Evolutionary conservation across 164 flowering plant species (phyloP), one percentile per base, ranked within the genome.

Genomic region (Cinnamomum chago): DNA sequence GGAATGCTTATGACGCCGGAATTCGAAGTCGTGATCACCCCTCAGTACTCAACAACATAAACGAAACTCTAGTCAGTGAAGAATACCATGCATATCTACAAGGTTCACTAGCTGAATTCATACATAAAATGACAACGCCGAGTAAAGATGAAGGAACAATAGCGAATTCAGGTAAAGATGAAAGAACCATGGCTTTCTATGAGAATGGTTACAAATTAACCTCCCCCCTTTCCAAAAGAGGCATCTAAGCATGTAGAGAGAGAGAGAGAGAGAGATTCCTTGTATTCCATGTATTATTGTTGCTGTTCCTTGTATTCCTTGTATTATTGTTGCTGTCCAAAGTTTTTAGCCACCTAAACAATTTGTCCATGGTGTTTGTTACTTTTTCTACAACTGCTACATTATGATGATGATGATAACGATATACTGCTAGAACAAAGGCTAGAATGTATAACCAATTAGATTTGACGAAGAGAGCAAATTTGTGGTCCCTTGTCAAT

Each of bases 51-150:
- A 17, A 47, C 11, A 58, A 72, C 50, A 75, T 73, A 65, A 71
- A 58, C 20, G 83, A 76, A 15, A 28, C 67, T 11, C 33, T 73
- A 30, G 62, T 50, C 2, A 69, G 76, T 74, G 76, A 74, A 68
- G 79, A 80, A 30, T 80, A 76, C 73, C 82, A 80, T 20, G 62
- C 77, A 60, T 69, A 80, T 72, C 75, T 82, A 2, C 82, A 77
- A 33, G 82, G 79, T 9, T 82, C 84, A 24, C 72, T 82, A 30
- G 72, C 70, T 51, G 74, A 80, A 50, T 82, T 77, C 65, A 68
- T 82, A 17, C 58, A 75, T 2, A 73, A 67, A 23, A 66, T 74
- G 75, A 73, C 73, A 20, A 2, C 17, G 60, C n/a, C n/a, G 5
- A 20, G n/a, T 14, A 55, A 7, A 15, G n/a, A 55, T 14, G 60